A percentile compares a stretch with the other conserved stretches of the same genome.
phyloP scores from a whole-genome alignment of 2,329 filamentous ascomycete genomes.

The Erysiphe neolycopersici region DNA sequence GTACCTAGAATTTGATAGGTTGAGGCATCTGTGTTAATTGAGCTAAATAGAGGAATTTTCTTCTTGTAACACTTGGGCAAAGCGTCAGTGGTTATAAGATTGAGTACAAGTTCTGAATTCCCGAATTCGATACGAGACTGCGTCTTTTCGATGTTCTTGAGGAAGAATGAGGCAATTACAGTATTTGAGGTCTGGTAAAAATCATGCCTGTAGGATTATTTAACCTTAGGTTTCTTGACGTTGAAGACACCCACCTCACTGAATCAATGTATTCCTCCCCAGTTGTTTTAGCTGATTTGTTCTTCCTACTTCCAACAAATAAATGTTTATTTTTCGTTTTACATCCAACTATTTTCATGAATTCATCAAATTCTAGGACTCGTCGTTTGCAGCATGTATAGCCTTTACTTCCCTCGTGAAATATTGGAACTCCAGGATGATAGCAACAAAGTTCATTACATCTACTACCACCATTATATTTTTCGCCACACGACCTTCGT shows the following conservation, averaged over 20 bases:
- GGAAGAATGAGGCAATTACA: slow-evolving; percentile 76
- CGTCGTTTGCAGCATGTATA: slow-evolving; percentile 92
- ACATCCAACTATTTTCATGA: slow-evolving; percentile 87
- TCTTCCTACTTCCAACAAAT: slow-evolving; percentile 53
- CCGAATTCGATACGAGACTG: slow-evolving; percentile 46
- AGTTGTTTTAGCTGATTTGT: slow-evolving; percentile 24
- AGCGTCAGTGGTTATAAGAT: slow-evolving; percentile 62
- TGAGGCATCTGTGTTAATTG: slow-evolving; percentile 41
- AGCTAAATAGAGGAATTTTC: slow-evolving; percentile 46
- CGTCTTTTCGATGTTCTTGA: slow-evolving; percentile 88
- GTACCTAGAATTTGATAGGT: slow-evolving; percentile 41
- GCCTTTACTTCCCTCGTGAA: slow-evolving; percentile 95
- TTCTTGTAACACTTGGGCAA: slow-evolving; percentile 49
- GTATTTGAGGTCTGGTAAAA: slow-evolving; percentile 78
- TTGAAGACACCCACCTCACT: slow-evolving; percentile 31
- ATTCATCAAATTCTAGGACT: slow-evolving; percentile 92
- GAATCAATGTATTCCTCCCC: slow-evolving; percentile 54
- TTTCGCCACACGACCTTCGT: slow-evolving; percentile 43
- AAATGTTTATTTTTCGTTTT: slow-evolving; percentile 57
- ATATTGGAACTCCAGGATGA: slow-evolving; percentile 75
- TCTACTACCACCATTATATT: slow-evolving; percentile 32
- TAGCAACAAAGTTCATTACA: slow-evolving; percentile 58
- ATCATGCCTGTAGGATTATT: slow-evolving; percentile 31
- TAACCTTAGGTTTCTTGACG: not conserved
- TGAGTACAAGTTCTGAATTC: slow-evolving; percentile 36